Conservation (phyloP, 768 basidiomycete genomes). For the Lyophyllum decastes region DNA sequence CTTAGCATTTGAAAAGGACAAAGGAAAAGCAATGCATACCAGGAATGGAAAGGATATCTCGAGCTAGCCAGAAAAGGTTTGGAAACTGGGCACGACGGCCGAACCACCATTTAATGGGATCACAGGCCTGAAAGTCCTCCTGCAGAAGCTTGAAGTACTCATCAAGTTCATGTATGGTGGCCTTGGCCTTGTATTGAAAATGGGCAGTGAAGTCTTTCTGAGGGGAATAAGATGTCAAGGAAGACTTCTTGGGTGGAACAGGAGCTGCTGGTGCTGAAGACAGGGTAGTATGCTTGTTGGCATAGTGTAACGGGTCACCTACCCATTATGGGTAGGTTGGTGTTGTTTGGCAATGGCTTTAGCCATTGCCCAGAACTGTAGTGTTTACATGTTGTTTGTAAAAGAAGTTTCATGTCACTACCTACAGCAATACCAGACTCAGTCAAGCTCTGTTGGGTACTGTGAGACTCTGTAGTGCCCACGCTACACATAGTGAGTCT, state of each 20-base stretch:
- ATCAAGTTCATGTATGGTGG: slow-evolving; percentile 19
- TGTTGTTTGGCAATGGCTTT: too few relatives aligned
- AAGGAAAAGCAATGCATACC: slow-evolving; percentile 6
- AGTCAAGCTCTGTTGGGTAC: too few relatives aligned
- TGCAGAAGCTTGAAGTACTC: slow-evolving; percentile 23
- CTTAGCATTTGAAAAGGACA: not conserved
- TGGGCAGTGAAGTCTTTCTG: not conserved
- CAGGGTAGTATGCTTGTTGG: not conserved
- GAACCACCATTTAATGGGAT: slow-evolving; percentile 33
- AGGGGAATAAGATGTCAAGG: not conserved
- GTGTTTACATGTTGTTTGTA: too few relatives aligned
- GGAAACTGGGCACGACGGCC: slow-evolving; percentile 14
- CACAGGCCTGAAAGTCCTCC: slow-evolving; percentile 28
- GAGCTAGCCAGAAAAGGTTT: slow-evolving; percentile 6
- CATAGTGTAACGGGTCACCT: too few relatives aligned
- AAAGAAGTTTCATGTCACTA: too few relatives aligned
- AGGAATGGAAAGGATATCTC: slow-evolving; percentile 17
- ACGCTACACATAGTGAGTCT: too few relatives aligned
- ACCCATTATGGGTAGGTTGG: too few relatives aligned
- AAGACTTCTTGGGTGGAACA: not conserved
- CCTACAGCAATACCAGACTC: too few relatives aligned
- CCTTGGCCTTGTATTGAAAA: not conserved
- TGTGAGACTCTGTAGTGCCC: too few relatives aligned
- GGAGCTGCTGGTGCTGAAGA: not conserved
- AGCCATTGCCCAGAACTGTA: too few relatives aligned